These are phyloP conservation scores for Lindgomyces ingoldianus DNA, from an alignment of 495 filamentous ascomycete genomes.

Conservation along the genomic window DNA sequence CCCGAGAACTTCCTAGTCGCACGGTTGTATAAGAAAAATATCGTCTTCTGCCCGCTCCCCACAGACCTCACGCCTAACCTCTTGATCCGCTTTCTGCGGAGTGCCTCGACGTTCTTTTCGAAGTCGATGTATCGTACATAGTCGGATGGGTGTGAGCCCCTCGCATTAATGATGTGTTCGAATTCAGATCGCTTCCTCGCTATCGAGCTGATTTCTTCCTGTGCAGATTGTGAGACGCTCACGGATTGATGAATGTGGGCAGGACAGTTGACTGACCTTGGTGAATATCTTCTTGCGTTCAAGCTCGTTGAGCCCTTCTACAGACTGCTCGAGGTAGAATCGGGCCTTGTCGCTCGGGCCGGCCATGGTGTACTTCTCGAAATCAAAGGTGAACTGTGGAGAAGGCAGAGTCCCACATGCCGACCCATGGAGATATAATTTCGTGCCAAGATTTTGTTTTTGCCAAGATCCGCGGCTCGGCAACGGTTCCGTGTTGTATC, in stretches of 20 bases:
- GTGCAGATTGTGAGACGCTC: slow-evolving; percentile 25
- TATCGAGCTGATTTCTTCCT: slow-evolving; percentile 87
- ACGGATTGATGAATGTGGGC: background rate
- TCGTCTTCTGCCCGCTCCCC: slow-evolving; percentile 70
- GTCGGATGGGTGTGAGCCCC: slow-evolving; percentile 71
- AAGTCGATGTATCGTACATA: slow-evolving; percentile 86
- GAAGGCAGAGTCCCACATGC: background rate
- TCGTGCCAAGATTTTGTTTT: slow-evolving; percentile 7
- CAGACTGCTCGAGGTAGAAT: slow-evolving; percentile 87
- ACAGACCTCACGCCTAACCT: slow-evolving; percentile 70
- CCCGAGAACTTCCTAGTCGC: slow-evolving; percentile 84
- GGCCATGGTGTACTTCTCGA: slow-evolving; percentile 59
- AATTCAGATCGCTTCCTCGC: slow-evolving; percentile 88
- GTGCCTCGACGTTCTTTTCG: slow-evolving; percentile 83
- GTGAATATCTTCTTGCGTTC: slow-evolving; percentile 85
- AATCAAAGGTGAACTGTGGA: background rate
- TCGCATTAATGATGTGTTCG: slow-evolving; percentile 84
- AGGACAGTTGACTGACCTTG: slow-evolving; percentile 53
- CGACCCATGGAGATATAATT: background rate
- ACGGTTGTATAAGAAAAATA: slow-evolving; percentile 86
- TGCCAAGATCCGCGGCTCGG: slow-evolving; percentile 27
- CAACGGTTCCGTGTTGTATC: too few relatives aligned
- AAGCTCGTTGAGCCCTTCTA: slow-evolving; percentile 86
- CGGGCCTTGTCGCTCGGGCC: slow-evolving; percentile 88
- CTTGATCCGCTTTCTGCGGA: slow-evolving; percentile 78